phyloP scores from a whole-genome alignment of 139 green algal genomes.

The Chlorella vulgaris region DNA sequence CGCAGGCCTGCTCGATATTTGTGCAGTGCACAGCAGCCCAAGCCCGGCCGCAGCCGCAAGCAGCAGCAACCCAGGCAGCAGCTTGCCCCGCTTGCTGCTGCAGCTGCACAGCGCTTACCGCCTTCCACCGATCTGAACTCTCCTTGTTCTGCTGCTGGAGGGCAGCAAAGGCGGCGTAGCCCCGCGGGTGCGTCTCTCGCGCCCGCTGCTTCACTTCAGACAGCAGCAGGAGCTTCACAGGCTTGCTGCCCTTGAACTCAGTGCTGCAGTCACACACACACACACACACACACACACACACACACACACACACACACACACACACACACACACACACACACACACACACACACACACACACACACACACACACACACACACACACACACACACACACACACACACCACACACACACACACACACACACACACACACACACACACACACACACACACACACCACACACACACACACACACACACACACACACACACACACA shows the following conservation, averaged over 20 bases:
- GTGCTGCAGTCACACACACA: not conserved
- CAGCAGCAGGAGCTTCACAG: not conserved
- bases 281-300: too few relatives aligned
- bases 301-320: not conserved
- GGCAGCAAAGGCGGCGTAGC: not conserved
- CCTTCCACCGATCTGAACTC: not conserved
- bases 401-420: too few relatives aligned
- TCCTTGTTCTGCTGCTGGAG: not conserved
- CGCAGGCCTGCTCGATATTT: too few relatives aligned
- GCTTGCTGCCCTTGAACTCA: not conserved
- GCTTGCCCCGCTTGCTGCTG: not conserved
- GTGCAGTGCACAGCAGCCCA: too few relatives aligned
- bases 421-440: too few relatives aligned
- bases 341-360: too few relatives aligned
- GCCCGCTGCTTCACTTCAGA: constrained; percentile 1
- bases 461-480: too few relatives aligned
- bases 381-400: too few relatives aligned
- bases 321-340: too few relatives aligned
- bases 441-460: too few relatives aligned
- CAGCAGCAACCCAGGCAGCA: not conserved
- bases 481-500: too few relatives aligned
- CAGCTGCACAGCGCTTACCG: not conserved
- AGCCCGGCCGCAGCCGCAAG: not conserved
- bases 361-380: too few relatives aligned
- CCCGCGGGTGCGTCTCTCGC: not conserved